Conservation (phyloP, 1,139 yeast species). For the Suhomyces guaymorum region DNA sequence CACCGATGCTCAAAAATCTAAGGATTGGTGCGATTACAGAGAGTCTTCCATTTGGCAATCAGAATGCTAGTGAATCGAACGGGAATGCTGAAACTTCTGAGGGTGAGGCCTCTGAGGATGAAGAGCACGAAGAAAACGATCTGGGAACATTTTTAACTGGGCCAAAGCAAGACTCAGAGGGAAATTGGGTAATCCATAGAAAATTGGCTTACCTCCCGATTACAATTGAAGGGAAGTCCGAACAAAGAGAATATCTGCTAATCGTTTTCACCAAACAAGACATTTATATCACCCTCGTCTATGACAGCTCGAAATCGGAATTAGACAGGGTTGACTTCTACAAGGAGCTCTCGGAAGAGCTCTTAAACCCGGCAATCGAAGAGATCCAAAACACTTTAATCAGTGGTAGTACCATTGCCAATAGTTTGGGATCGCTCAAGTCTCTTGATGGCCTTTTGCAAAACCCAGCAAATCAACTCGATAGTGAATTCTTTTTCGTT, state of each 20-base stretch:
- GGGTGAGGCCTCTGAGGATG: neutral
- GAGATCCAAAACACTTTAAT: conserved; percentile 21
- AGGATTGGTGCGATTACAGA: conserved; percentile 1
- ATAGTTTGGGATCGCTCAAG: conserved; percentile 35
- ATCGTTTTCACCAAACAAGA: conserved; percentile 31
- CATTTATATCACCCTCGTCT: conserved; percentile 29
- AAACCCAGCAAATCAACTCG: conserved; percentile 20
- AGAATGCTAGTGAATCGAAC: no score
- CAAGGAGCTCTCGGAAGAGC: conserved; percentile 18
- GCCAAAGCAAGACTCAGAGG: conserved; percentile 17
- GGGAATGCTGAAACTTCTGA: no score
- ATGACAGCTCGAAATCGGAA: conserved; percentile 28
- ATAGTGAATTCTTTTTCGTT: conserved; percentile 41
- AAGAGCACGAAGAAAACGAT: conserved; percentile 13
- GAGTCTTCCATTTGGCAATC: neutral
- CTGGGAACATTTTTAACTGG: conserved; percentile 33
- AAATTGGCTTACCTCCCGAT: conserved; percentile 32
- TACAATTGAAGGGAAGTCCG: no score
- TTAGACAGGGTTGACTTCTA: conserved; percentile 30
- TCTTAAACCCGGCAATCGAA: conserved; percentile 27
- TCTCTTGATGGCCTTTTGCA: conserved; percentile 24
- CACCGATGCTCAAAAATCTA: conserved; percentile 22
- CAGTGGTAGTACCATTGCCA: conserved; percentile 24
- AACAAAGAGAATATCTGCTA: conserved; percentile 33
- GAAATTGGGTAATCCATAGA: conserved; percentile 14